A percentile compares a stretch with the other conserved stretches of the same genome.
Evolutionary conservation across 768 basidiomycete genomes (phyloP).

Genomic region (Sporobolomyces phaffii): DNA sequence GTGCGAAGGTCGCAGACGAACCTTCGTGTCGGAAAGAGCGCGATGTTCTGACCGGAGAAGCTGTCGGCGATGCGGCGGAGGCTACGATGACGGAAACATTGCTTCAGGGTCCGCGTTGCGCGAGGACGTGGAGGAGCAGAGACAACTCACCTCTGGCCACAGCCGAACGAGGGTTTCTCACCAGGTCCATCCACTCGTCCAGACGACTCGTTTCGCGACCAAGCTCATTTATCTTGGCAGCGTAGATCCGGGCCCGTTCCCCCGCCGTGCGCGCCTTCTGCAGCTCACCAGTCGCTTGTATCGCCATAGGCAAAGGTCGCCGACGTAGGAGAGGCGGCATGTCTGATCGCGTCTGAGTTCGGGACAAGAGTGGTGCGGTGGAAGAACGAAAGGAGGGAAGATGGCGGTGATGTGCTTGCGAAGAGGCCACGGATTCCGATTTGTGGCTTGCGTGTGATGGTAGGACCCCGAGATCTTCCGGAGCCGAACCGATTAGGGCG

Average conservation of each 20-base stretch:
- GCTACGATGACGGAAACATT: neutral
- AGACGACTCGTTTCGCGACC: slow-evolving; percentile 69
- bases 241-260: slow-evolving; percentile 69
- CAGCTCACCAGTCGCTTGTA: slow-evolving; percentile 51
- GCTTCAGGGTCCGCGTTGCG: too few relatives aligned
- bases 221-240: slow-evolving; percentile 75
- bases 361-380: too few relatives aligned
- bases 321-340: slow-evolving; percentile 23
- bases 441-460: too few relatives aligned
- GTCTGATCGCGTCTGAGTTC: too few relatives aligned
- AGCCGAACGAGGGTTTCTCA: slow-evolving; percentile 28
- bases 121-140: too few relatives aligned
- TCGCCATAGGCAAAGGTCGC: slow-evolving; percentile 59
- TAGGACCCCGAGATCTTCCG: too few relatives aligned
- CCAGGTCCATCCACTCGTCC: slow-evolving; percentile 64
- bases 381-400: too few relatives aligned
- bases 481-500: too few relatives aligned
- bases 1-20: slow-evolving; percentile 25
- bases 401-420: too few relatives aligned
- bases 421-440: too few relatives aligned
- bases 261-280: slow-evolving; percentile 54
- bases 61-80: neutral
- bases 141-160: neutral
- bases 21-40: slow-evolving; percentile 17
- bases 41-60: neutral